Percentiles rank a stretch among this genome's conserved stretches.
phyloP scores from a whole-genome alignment of 2,329 filamentous ascomycete species.

The Fusarium zealandicum region DNA sequence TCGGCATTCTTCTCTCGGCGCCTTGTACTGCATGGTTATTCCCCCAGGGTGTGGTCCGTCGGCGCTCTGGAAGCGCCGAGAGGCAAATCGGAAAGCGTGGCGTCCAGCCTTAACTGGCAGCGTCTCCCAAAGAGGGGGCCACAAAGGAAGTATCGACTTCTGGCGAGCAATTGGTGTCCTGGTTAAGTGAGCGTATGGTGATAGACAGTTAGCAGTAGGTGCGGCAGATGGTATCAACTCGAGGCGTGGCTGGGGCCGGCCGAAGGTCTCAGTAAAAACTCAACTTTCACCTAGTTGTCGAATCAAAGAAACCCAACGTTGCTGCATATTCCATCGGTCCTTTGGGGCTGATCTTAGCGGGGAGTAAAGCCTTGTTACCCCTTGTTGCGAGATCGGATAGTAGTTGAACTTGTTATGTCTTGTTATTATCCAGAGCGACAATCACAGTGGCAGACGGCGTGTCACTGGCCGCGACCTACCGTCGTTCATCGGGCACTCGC shows the following conservation, averaged over 20 bases:
- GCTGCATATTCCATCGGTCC: slow-evolving; percentile 21
- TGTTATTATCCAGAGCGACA: too few relatives aligned
- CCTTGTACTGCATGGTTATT: slow-evolving; percentile 20
- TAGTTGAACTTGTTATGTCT: neutral
- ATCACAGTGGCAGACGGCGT: too few relatives aligned
- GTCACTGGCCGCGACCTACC: too few relatives aligned
- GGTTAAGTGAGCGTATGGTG: neutral
- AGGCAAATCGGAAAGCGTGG: slow-evolving; percentile 35
- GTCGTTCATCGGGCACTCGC: neutral
- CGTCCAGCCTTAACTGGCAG: slow-evolving; percentile 25
- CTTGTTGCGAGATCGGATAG: slow-evolving; percentile 23
- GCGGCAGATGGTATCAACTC: slow-evolving; percentile 10
- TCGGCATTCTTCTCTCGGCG: slow-evolving; percentile 23
- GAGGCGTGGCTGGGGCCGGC: slow-evolving; percentile 1
- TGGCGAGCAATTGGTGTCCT: slow-evolving; percentile 2
- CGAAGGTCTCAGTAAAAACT: slow-evolving; percentile 1
- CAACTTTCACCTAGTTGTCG: neutral
- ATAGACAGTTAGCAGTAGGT: neutral
- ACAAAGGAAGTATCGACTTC: slow-evolving; percentile 12
- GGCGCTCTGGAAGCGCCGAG: slow-evolving; percentile 29
- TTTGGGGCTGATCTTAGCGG: slow-evolving; percentile 13
- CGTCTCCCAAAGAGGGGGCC: slow-evolving; percentile 12
- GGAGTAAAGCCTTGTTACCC: too few relatives aligned
- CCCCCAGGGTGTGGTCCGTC: slow-evolving; percentile 23
- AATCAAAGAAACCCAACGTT: slow-evolving; percentile 18